A percentile compares a stretch with the other conserved stretches of the same genome.
Conservation (phyloP, 1,139 yeast genomes). For the Pneumocystis jirovecii region DNA sequence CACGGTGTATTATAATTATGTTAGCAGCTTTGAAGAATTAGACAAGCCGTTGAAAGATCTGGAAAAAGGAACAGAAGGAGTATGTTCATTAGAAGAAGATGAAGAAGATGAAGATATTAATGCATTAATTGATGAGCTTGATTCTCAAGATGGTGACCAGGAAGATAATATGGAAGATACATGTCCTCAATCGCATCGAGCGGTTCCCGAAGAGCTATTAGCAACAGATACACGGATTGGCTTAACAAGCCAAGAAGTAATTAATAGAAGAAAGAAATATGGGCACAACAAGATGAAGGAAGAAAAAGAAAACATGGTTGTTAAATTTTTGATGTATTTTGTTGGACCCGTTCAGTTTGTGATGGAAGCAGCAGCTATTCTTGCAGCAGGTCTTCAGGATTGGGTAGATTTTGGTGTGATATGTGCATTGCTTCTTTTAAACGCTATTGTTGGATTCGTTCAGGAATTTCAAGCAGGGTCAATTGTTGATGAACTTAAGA, state of each 20-base stretch:
- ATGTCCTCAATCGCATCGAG: constrained; percentile 34
- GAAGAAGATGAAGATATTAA: constrained; percentile 78
- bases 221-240: constrained; percentile 78
- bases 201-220: constrained; percentile 78
- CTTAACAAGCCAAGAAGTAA: constrained; percentile 66
- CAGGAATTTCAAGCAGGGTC: constrained; percentile 67
- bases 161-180: constrained; percentile 36
- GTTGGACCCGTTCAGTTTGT: constrained; percentile 98
- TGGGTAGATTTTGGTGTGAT: constrained; percentile 99
- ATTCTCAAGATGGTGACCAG: constrained; percentile 56
- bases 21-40: background rate
- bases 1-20: background rate
- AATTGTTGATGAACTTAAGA: constrained; percentile 32
- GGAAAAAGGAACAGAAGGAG: background rate
- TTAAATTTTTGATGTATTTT: constrained; percentile 83
- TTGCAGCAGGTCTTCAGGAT: constrained; percentile 96
- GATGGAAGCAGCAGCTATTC: constrained; percentile 93
- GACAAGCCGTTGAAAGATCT: background rate
- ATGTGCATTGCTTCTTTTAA: constrained; percentile 71
- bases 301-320: constrained; percentile 67
- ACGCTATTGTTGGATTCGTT: constrained; percentile 90
- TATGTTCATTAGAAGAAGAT: constrained; percentile 27
- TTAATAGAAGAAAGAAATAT: constrained; percentile 78
- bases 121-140: constrained; percentile 76
- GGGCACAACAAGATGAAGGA: constrained; percentile 94